These are phyloP conservation scores for Mycena vitilis DNA, from an alignment of 768 basidiomycete species.

Conservation along the genomic window DNA sequence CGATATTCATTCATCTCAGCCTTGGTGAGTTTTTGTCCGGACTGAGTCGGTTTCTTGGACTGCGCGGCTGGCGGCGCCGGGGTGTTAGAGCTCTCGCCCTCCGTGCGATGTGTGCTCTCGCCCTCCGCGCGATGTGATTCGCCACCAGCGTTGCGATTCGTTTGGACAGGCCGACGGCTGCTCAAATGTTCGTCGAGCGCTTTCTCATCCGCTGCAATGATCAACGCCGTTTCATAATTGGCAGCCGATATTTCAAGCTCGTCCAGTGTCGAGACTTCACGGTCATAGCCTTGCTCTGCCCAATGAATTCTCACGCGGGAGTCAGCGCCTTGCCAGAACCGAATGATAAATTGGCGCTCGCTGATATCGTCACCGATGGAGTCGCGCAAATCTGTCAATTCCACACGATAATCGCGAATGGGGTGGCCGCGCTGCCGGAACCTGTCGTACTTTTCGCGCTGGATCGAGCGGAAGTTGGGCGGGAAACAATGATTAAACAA, in stretches of 20 bases:
- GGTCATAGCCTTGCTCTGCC: constrained; percentile 25
- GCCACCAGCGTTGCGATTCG: too few species aligned
- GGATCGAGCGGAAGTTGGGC: constrained; percentile 27
- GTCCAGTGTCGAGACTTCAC: constrained; percentile 3
- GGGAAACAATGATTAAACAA: constrained; percentile 34
- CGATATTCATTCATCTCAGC: too few species aligned
- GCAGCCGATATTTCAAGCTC: constrained; percentile 4
- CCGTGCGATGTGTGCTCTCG: too few species aligned
- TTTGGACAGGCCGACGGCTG: too few species aligned
- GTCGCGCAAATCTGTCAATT: constrained; percentile 16
- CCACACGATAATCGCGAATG: constrained; percentile 16
- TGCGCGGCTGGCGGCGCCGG: too few species aligned
- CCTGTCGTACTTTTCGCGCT: constrained; percentile 25
- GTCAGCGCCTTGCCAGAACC: constrained; percentile 33
- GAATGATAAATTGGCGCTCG: constrained; percentile 18
- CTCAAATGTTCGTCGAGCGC: not conserved
- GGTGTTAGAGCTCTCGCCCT: too few species aligned
- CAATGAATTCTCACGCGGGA: constrained; percentile 13
- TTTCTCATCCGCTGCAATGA: not conserved
- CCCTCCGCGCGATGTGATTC: too few species aligned
- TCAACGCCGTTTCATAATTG: constrained; percentile 12
- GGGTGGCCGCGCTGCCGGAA: constrained; percentile 25
- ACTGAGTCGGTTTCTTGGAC: too few species aligned
- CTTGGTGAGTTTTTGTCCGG: too few species aligned
- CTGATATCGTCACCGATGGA: constrained; percentile 30